These are phyloP conservation scores for Hymenoscyphus scutula DNA, from an alignment of 2,329 filamentous ascomycete genomes.

Conservation along the genomic window DNA sequence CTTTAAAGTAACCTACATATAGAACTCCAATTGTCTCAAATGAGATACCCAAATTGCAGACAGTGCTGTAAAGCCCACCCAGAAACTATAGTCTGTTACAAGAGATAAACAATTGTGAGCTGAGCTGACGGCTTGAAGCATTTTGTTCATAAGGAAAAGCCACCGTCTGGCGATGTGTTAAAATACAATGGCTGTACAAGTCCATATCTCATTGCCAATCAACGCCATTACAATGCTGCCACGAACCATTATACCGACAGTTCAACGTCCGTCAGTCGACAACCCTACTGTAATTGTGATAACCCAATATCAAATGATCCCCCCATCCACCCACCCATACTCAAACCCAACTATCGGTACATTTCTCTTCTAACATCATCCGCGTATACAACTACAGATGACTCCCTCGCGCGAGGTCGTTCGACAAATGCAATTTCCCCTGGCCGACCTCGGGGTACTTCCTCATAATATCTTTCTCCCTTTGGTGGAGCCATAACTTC, in stretches of 20 bases:
- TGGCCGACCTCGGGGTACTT: conserved; percentile 18
- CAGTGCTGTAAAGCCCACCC: too few species aligned
- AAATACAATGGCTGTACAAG: not conserved
- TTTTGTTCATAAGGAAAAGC: not conserved
- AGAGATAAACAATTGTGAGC: not conserved
- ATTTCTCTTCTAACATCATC: conserved; percentile 34
- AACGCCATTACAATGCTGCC: not conserved
- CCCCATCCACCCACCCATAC: not conserved
- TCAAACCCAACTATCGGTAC: conserved; percentile 28
- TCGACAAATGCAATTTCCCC: conserved; percentile 32
- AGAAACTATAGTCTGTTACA: too few species aligned
- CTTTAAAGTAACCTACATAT: too few species aligned
- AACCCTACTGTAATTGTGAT: not conserved
- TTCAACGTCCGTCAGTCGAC: not conserved
- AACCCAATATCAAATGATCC: not conserved
- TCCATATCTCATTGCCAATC: not conserved
- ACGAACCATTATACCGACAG: not conserved
- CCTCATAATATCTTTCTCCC: conserved; percentile 32
- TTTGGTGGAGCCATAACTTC: conserved; percentile 29
- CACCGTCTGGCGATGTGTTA: not conserved
- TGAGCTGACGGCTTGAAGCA: not conserved
- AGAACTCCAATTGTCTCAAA: too few species aligned
- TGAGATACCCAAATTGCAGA: too few species aligned
- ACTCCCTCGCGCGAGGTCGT: conserved; percentile 30
- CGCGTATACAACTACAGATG: conserved; percentile 34